A percentile compares a stretch with the other conserved stretches of the same genome.
These are phyloP conservation scores for Seiridium cupressi DNA, from an alignment of 2,329 filamentous ascomycete genomes.

Conservation along the genomic window DNA sequence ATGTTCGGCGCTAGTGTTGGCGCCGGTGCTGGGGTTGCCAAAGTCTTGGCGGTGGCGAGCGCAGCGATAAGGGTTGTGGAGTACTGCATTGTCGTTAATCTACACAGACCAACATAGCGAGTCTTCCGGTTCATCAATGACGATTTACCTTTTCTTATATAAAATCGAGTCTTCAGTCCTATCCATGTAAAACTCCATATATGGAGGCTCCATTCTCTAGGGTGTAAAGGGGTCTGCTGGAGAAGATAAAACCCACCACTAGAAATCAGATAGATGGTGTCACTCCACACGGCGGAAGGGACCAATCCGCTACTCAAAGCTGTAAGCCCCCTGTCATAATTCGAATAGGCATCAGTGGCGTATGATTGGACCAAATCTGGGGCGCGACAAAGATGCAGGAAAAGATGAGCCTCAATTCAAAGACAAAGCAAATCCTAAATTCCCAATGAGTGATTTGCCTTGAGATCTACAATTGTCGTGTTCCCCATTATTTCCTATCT, in stretches of 20 bases:
- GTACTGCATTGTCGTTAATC: conserved; percentile 1
- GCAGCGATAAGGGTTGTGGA: neutral
- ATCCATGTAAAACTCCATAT: neutral
- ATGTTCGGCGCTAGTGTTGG: conserved; percentile 2
- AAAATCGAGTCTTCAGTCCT: neutral
- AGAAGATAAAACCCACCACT: neutral
- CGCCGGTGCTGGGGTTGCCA: neutral
- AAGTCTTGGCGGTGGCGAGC: neutral
- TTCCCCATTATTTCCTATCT: too few relatives aligned
- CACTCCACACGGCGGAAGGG: neutral
- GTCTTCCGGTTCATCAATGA: neutral
- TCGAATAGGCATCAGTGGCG: too few relatives aligned
- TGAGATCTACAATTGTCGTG: too few relatives aligned
- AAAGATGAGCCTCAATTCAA: too few relatives aligned
- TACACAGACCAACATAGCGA: neutral
- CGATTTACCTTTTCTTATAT: neutral
- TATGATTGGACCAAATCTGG: too few relatives aligned
- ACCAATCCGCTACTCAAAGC: neutral
- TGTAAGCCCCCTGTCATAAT: neutral
- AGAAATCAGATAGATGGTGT: neutral
- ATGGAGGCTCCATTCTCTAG: neutral
- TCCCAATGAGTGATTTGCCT: too few relatives aligned
- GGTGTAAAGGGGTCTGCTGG: neutral
- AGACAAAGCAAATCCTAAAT: too few relatives aligned
- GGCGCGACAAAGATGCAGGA: too few relatives aligned